Conservation (phyloP, 2,329 filamentous ascomycete genomes). For the Remersonia thermophila region DNA sequence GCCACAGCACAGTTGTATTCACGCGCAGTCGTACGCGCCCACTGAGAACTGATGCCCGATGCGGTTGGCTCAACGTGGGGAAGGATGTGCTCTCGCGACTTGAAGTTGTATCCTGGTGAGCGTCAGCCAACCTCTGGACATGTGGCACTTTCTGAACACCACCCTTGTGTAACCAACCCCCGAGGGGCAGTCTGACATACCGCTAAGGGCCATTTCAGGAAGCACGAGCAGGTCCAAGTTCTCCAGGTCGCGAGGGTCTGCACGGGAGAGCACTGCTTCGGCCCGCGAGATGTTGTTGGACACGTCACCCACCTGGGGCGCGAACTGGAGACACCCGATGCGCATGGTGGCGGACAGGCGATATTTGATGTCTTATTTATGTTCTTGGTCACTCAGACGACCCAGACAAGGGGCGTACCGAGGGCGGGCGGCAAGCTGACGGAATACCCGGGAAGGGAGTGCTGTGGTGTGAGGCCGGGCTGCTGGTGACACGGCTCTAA, state of each 20-base stretch:
- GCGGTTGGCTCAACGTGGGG: constrained; percentile 57
- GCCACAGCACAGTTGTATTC: constrained; percentile 56
- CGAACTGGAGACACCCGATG: constrained; percentile 56
- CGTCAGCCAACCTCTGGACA: neutral
- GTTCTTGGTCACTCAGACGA: neutral
- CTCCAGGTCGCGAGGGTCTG: constrained; percentile 43
- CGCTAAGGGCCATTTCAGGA: constrained; percentile 66
- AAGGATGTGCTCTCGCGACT: constrained; percentile 51
- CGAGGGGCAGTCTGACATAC: constrained; percentile 30
- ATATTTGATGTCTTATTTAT: neutral
- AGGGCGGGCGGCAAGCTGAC: neutral
- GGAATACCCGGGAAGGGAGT: no score
- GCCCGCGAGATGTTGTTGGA: constrained; percentile 59
- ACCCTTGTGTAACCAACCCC: no score
- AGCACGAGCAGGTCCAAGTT: constrained; percentile 58
- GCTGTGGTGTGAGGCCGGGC: no score
- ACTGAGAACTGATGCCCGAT: constrained; percentile 54
- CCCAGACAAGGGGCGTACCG: no score
- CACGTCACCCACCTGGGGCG: constrained; percentile 58
- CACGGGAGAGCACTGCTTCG: constrained; percentile 46
- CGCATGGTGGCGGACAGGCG: constrained; percentile 11
- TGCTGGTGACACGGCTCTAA: no score
- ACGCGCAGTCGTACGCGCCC: constrained; percentile 55
- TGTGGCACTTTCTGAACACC: no score
- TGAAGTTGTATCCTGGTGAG: constrained; percentile 63